Conservation (phyloP, 2,329 filamentous ascomycete genomes). For the Penicillium polonicum region DNA sequence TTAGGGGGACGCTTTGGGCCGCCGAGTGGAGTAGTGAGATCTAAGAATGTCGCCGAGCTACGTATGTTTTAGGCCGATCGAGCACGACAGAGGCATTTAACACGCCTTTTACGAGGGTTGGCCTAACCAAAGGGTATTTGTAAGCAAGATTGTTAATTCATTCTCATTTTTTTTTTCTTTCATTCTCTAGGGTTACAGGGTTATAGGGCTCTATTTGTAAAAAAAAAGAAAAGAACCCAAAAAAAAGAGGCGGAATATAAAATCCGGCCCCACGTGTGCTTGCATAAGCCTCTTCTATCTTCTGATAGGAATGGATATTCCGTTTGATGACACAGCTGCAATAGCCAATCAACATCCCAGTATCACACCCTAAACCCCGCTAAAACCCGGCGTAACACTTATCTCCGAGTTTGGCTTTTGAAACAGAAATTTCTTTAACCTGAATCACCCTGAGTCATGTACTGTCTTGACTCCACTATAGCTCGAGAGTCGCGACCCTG, state of each 20-base stretch:
- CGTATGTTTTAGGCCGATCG: neutral
- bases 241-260: neutral
- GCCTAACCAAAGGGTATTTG: neutral
- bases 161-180: neutral
- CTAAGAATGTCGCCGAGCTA: neutral
- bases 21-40: neutral
- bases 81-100: too few species aligned
- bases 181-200: too few species aligned
- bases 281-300: neutral
- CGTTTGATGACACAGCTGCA: neutral
- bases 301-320: constrained; percentile 7
- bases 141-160: constrained; percentile 2
- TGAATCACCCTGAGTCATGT: constrained; percentile 25
- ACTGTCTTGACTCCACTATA: constrained; percentile 13
- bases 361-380: neutral
- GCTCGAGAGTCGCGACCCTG: neutral
- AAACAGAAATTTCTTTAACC: neutral
- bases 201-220: too few species aligned
- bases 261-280: constrained; percentile 1
- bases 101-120: too few species aligned
- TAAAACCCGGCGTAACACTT: neutral
- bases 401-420: constrained; percentile 12
- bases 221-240: neutral
- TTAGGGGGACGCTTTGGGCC: neutral
- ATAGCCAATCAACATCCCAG: neutral